Base-by-base conservation (phyloP, 352 stramenopile species). In the Phytophthora citricola region DNA sequence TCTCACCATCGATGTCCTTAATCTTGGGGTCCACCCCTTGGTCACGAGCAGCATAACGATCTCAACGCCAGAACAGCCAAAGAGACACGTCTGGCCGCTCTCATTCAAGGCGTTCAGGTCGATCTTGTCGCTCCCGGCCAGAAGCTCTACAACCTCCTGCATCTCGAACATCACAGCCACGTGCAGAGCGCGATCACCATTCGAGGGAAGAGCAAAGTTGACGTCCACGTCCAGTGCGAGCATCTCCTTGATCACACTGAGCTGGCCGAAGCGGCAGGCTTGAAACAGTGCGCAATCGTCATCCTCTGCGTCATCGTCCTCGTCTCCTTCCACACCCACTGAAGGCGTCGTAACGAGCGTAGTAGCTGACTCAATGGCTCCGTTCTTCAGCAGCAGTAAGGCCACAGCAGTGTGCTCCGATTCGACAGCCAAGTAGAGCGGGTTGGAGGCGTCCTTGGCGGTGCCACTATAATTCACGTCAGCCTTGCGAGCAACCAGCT, bases 141-240 rank as follows among this genome's bases (percentile, higher is more conserved):
- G 69, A 34, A 91, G 60, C 61, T 92, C 73, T 24, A 92, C 85
- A n/a, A 95, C 81, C 17, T 90, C 79, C 41, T 91, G 72, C 79
- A 91, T 93, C 58, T 93, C 88, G 52, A 92, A 93, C 79, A 93
- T 93, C 14, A 91, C 77, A 34, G 84, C 85, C 22, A 94, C 80
- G 62, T 94, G 87, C 26, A 95, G 69, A 63, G 85, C 84, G 29
- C 83, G 73, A 60, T 95, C 88, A 8, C 86, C 87, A 4, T 63
- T 83, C 8, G 75, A 78, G 0, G 85, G 84, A 14, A 92, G 56
- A 38, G 79, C 65, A 32, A 89, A 91, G 69, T 92, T 92, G 22
- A 94, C 52, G 57, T 94, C 79, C 39, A 91, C 80, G 39, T 66
- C 82, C 17, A 81, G 63, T 10, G 79, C 79, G 24, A 95, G 53